Evolutionary conservation across 805 yeast genomes (phyloP).

Genomic region (Lipomyces kockii): DNA sequence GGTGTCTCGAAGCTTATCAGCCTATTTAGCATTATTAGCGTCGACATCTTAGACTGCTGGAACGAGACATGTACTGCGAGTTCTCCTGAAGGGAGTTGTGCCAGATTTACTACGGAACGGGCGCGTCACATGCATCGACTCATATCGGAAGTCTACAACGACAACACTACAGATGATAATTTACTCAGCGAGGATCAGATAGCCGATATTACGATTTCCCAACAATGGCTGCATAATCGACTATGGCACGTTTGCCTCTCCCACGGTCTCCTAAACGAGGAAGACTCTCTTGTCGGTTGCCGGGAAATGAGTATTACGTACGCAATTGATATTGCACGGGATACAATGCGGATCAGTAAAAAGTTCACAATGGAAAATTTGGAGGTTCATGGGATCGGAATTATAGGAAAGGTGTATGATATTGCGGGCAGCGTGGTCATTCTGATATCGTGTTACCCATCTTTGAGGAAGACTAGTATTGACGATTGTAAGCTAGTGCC

Average conservation of each 20-base stretch:
- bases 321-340: conserved; percentile 17
- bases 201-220: conserved; percentile 18
- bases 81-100: neutral
- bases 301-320: conserved; percentile 11
- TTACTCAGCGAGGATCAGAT: conserved; percentile 12
- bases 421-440: conserved; percentile 12
- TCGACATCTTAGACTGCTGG: conserved; percentile 18
- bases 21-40: conserved; percentile 8
- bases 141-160: conserved; percentile 7
- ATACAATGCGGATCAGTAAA: conserved; percentile 9
- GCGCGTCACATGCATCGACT: conserved; percentile 8
- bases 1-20: conserved; percentile 6
- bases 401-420: conserved; percentile 24
- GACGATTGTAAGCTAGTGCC: conserved; percentile 1
- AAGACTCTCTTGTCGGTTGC: neutral
- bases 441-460: conserved; percentile 1
- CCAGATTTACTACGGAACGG: conserved; percentile 5
- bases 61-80: conserved; percentile 16
- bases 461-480: neutral
- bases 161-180: conserved; percentile 5
- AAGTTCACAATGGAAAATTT: conserved; percentile 9
- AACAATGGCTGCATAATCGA: conserved; percentile 25
- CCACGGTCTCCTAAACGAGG: conserved; percentile 12
- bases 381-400: conserved; percentile 26
- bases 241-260: conserved; percentile 20